Base-by-base conservation (phyloP, 2,329 filamentous ascomycete species). In the Ascosphaera aggregata region DNA sequence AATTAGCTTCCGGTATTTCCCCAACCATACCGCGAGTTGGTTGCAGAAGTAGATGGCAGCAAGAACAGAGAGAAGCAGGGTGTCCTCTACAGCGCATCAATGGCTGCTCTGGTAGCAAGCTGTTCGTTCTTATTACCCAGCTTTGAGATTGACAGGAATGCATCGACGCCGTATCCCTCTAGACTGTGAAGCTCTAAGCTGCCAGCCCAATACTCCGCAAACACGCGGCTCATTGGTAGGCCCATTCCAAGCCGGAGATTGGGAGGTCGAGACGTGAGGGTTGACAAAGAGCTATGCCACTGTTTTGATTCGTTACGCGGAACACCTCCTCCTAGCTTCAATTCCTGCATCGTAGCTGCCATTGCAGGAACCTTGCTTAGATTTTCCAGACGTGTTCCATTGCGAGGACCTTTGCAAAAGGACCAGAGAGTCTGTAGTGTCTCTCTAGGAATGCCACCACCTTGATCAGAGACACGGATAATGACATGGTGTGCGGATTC, bases 41-140 rank as follows among this genome's bases (percentile, higher is more conserved):
- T n/a, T n/a, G n/a, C 7, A 27, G 7, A 27, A 27, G 13, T 27
- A 13, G 7, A 27, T 7, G 22, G 7, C 22, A 7, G 22, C 13
- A 27, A 27, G 13, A 13, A 27, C 13, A 13, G 13, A 27, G 22
- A 27, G 13, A 13, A 27, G 22, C 13, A 40, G 17, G 34, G 18
- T 27, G n/a, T n/a, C n/a, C n/a, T n/a, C 56, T 63, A 80, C 9
- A 85, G 69, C 16, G 77, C 76, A 56, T 85, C 79, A 65, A 85
- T 81, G 45, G 68, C 73, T 18, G 79, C 79, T 49, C 79, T 64
- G 19, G 73, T 82, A 15, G 67, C 82, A 44, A 98, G 65, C 56
- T 92, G 82, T 62, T 98, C 89, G 52, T 95, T 94, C 65, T 93
- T 94, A 56, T 98, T 98, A 16, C 89, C 89, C 41, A 98, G 65